These are phyloP conservation scores for Penicillium silybi DNA, from an alignment of 495 filamentous ascomycete genomes.

Conservation along the genomic window DNA sequence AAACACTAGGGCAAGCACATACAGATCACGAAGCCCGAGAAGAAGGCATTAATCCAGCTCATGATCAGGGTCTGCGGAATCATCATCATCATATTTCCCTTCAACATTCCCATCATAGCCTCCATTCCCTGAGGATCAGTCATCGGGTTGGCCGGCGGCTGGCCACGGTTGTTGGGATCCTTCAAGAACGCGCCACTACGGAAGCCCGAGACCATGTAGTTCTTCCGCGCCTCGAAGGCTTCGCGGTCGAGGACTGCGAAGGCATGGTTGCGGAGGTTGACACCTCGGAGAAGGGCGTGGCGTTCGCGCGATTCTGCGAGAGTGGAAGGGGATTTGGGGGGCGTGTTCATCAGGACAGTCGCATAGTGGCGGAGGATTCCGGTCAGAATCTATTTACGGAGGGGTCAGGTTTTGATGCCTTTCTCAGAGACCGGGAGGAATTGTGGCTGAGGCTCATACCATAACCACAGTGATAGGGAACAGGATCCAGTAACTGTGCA, in stretches of 20 bases:
- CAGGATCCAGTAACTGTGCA: slow-evolving; percentile 89
- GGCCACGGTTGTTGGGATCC: slow-evolving; percentile 76
- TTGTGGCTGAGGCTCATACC: slow-evolving; percentile 48
- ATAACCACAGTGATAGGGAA: slow-evolving; percentile 96
- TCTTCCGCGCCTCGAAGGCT: slow-evolving; percentile 76
- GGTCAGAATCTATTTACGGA: slow-evolving; percentile 68
- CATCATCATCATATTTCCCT: slow-evolving; percentile 99
- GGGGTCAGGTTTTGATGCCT: not conserved
- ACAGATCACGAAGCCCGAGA: slow-evolving; percentile 96
- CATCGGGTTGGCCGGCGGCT: slow-evolving; percentile 91
- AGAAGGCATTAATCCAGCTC: slow-evolving; percentile 99
- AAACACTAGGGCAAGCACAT: slow-evolving; percentile 30
- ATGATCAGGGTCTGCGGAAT: slow-evolving; percentile 98
- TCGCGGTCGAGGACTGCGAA: slow-evolving; percentile 62
- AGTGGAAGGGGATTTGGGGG: slow-evolving; percentile 77
- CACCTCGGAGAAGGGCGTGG: slow-evolving; percentile 77
- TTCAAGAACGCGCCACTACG: slow-evolving; percentile 85
- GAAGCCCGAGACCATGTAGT: slow-evolving; percentile 73
- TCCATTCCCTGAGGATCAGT: slow-evolving; percentile 97
- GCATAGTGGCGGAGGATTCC: slow-evolving; percentile 96
- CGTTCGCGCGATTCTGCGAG: slow-evolving; percentile 79
- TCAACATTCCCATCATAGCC: slow-evolving; percentile 99
- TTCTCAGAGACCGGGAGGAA: not conserved
- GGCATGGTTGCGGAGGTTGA: slow-evolving; percentile 78
- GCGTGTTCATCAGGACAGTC: slow-evolving; percentile 77